Conservation (phyloP, 1,284 basidiomycete genomes). For the Leucoagaricus sp. region DNA sequence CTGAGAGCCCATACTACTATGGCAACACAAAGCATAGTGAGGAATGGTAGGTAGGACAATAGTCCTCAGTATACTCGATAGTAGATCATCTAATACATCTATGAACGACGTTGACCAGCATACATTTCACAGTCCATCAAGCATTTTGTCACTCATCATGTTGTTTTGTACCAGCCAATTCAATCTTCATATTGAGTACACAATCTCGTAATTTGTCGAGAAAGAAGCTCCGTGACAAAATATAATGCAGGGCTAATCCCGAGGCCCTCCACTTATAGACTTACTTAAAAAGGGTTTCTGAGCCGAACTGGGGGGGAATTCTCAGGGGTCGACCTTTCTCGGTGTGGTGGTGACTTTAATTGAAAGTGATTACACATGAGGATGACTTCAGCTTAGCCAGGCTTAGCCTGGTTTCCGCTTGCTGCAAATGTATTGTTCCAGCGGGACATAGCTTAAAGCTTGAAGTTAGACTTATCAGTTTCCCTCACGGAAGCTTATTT, state of each 20-base stretch:
- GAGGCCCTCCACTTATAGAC: background rate
- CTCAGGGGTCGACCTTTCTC: background rate
- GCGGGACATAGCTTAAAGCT: background rate
- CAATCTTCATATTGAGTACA: too few relatives aligned
- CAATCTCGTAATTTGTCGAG: too few relatives aligned
- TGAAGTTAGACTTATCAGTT: background rate
- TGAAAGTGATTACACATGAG: background rate
- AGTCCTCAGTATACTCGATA: too few relatives aligned
- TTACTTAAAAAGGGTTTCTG: conserved; percentile 3
- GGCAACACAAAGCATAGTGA: too few relatives aligned
- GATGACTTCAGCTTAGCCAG: too few relatives aligned
- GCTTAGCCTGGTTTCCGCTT: background rate
- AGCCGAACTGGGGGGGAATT: background rate
- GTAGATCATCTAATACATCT: too few relatives aligned
- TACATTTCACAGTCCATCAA: too few relatives aligned
- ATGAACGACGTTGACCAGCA: too few relatives aligned
- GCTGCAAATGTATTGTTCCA: background rate
- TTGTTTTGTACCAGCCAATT: too few relatives aligned
- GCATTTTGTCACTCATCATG: too few relatives aligned
- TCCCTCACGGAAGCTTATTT: background rate
- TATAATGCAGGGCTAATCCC: conserved; percentile 4
- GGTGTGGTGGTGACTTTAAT: background rate
- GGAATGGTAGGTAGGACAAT: too few relatives aligned
- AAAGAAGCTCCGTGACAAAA: background rate
- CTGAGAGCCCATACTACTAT: too few relatives aligned